Conservation (phyloP, 2,329 filamentous ascomycete species). For the Penicillium sp. region DNA sequence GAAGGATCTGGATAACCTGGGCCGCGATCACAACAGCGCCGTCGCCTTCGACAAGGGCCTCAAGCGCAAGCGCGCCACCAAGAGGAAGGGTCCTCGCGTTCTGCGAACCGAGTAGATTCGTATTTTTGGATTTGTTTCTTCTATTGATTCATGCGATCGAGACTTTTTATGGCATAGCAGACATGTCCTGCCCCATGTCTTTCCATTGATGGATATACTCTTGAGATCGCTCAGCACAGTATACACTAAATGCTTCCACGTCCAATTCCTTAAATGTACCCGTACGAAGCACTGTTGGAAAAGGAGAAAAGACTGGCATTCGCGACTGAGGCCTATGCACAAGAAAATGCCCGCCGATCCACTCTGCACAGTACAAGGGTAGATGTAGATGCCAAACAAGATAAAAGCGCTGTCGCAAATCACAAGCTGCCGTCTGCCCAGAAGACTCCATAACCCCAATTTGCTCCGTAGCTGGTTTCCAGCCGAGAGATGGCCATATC, state of each 20-base stretch:
- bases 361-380: slow-evolving; percentile 16
- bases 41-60: slow-evolving; percentile 50
- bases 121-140: slow-evolving; percentile 11
- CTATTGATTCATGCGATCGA: slow-evolving; percentile 11
- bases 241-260: neutral
- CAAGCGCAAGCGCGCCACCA: slow-evolving; percentile 49
- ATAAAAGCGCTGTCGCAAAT: slow-evolving; percentile 14
- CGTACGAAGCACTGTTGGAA: neutral
- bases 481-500: slow-evolving; percentile 2
- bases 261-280: neutral
- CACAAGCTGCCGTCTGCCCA: slow-evolving; percentile 11
- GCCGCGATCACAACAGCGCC: slow-evolving; percentile 71
- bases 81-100: slow-evolving; percentile 42
- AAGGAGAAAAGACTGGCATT: slow-evolving; percentile 11
- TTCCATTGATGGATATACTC: neutral
- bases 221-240: neutral
- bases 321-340: slow-evolving; percentile 9
- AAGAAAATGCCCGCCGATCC: slow-evolving; percentile 9
- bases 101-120: slow-evolving; percentile 40
- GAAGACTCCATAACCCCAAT: slow-evolving; percentile 24
- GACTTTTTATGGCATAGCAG: slow-evolving; percentile 8
- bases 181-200: slow-evolving; percentile 9
- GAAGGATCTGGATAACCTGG: slow-evolving; percentile 95
- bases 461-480: slow-evolving; percentile 17
- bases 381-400: slow-evolving; percentile 9